Conservation (phyloP, 192 early-diverging fungal genomes). For the Obelidium mucronatum region DNA sequence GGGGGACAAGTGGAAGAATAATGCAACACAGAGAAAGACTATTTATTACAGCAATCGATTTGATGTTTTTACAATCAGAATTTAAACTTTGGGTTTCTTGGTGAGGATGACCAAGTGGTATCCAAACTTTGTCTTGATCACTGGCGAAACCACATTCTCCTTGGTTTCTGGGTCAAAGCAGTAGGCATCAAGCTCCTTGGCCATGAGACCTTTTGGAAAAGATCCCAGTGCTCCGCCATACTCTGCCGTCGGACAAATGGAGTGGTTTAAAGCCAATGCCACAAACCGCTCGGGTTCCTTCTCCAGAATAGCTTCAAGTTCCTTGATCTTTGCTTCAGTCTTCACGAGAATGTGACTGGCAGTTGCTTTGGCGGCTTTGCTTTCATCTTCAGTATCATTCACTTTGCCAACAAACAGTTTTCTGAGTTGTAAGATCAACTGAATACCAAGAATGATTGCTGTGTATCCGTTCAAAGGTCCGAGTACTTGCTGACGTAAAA, state of each 20-base stretch:
- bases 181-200: constrained; percentile 53
- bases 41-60: too few species aligned
- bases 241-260: constrained; percentile 90
- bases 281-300: constrained; percentile 57
- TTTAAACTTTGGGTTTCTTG: constrained; percentile 11
- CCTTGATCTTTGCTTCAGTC: constrained; percentile 30
- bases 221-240: constrained; percentile 84
- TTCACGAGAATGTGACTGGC: constrained; percentile 46
- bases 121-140: neutral
- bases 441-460: constrained; percentile 1
- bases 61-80: neutral
- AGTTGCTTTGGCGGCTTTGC: neutral
- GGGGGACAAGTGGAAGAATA: neutral
- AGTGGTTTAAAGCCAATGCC: constrained; percentile 79
- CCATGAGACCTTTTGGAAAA: constrained; percentile 91
- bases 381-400: too few species aligned
- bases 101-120: neutral
- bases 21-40: too few species aligned
- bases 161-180: constrained; percentile 27
- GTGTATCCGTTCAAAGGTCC: constrained; percentile 15
- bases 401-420: neutral
- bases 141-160: neutral
- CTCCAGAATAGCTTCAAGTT: constrained; percentile 18
- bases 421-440: neutral
- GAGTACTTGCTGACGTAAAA: constrained; percentile 11